Conservation (phyloP, 2,329 filamentous ascomycete genomes). For the Magnaporthiopsis rhizophila region DNA sequence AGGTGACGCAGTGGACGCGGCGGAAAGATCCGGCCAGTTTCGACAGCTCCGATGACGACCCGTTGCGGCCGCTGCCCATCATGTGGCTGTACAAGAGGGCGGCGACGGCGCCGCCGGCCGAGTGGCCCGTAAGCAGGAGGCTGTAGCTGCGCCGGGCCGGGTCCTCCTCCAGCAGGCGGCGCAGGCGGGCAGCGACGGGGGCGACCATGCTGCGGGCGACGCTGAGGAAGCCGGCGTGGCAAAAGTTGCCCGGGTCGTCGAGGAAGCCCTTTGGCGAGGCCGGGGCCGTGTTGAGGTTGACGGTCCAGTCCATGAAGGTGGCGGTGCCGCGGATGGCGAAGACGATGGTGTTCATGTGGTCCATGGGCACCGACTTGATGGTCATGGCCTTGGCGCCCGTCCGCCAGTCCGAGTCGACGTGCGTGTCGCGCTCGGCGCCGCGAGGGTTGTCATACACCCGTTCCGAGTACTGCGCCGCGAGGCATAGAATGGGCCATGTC, state of each 20-base stretch:
- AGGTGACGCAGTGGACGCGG: constrained; percentile 75
- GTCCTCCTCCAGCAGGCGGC: constrained; percentile 63
- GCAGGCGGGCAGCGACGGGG: constrained; percentile 63
- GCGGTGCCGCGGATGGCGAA: constrained; percentile 78
- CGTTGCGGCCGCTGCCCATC: constrained; percentile 45
- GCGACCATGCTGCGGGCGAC: constrained; percentile 68
- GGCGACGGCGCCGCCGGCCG: constrained; percentile 77
- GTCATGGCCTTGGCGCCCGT: constrained; percentile 79
- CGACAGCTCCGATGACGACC: constrained; percentile 59
- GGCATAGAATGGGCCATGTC: constrained; percentile 68
- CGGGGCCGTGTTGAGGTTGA: constrained; percentile 68
- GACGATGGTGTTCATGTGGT: constrained; percentile 70
- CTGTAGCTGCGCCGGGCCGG: constrained; percentile 58
- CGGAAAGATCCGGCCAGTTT: constrained; percentile 63
- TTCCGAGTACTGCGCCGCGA: constrained; percentile 72
- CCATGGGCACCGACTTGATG: constrained; percentile 71
- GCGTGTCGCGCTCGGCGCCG: constrained; percentile 56
- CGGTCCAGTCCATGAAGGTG: constrained; percentile 77
- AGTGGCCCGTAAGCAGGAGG: constrained; percentile 78
- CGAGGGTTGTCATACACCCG: constrained; percentile 62
- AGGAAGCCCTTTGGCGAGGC: constrained; percentile 61
- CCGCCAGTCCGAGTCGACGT: constrained; percentile 63
- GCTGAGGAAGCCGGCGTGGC: constrained; percentile 71
- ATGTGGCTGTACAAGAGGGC: constrained; percentile 76
- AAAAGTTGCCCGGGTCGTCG: constrained; percentile 69